Conservation (phyloP, 1,284 basidiomycete species). For the Tilletia indica region DNA sequence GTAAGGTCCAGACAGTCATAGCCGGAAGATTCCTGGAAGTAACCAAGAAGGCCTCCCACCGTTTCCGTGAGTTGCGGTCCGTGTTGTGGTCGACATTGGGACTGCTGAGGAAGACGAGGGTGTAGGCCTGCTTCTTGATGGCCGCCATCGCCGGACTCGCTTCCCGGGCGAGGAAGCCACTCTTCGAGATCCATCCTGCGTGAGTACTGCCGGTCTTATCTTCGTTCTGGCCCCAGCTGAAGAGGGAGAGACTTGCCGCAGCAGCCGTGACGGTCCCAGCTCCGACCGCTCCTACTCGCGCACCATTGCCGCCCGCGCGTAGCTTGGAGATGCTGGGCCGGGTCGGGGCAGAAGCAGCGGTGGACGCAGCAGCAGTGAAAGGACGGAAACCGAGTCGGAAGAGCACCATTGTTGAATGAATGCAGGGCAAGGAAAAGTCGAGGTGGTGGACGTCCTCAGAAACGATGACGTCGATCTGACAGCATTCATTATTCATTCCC, state of each 20-base stretch:
- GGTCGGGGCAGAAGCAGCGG: background rate
- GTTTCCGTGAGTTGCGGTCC: background rate
- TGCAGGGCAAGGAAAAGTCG: background rate
- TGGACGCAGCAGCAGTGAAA: background rate
- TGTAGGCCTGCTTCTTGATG: constrained; percentile 8
- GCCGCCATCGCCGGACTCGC: constrained; percentile 2
- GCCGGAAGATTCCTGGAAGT: constrained; percentile 9
- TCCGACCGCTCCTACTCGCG: background rate
- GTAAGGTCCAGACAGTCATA: constrained; percentile 10
- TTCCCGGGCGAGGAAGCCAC: constrained; percentile 9
- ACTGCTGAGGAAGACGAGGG: constrained; percentile 12
- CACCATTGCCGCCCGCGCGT: no score
- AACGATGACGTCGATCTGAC: background rate
- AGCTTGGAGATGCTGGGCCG: background rate
- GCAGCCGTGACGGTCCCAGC: background rate
- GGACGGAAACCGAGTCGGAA: background rate
- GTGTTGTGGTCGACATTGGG: background rate
- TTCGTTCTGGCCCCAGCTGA: background rate
- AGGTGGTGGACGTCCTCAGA: background rate
- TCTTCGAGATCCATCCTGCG: constrained; percentile 5
- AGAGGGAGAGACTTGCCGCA: background rate
- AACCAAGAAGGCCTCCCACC: background rate
- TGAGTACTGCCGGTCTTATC: background rate
- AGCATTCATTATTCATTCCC: background rate
- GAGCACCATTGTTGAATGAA: background rate